Evolutionary conservation across 2,329 filamentous ascomycete species (phyloP), one percentile per base, ranked within the genome.

Genomic region (Fusarium tupiense): DNA sequence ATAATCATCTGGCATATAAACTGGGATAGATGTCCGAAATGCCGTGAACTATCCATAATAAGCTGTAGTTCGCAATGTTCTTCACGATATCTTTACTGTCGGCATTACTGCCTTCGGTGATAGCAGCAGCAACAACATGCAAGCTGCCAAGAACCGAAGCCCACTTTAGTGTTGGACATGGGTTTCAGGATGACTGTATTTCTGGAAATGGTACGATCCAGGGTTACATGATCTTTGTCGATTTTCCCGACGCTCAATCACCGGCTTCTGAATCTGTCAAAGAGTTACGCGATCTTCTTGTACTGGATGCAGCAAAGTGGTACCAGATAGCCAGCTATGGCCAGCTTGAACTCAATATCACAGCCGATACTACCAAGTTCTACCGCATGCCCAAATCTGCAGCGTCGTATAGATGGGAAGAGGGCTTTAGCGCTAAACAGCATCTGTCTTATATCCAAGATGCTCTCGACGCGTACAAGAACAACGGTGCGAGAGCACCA

Each of bases 181-280:
- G 47, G 10, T 54, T 68, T 13, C 10, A 35, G 37, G 20, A 22
- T 16, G 75, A 81, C 61, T 83, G 81, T 61, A 80, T 80, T 5
- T 76, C 81, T 2, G 80, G 79, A 60, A 78, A 72, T 2, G 82
- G 82, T 14, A 77, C 76, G 1, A 69, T 82, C 4, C 72, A 62
- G 16, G 80, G 76, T 22, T 79, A 76, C 61, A 83, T 84, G 81
- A 74, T 84, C 38, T 84, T 84, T 64, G 76, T 84, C 60, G 82
- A 84, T 72, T 83, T 83, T 56, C 63, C 73, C 4, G 81, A 83
- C 16, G 46, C 61, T 8, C 73, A 75, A 4, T 60, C 64, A 17
- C 50, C 38, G 16, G 71, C 71, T 1, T 62, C 61, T 4, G 73
- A 78, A n/a, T 70, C 78, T 2, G 79, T 79, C 1, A 29, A 79